Evolutionary conservation across 164 flowering plant species (phyloP), one percentile per base, ranked within the genome.

Genomic region (Berberis vulgaris): DNA sequence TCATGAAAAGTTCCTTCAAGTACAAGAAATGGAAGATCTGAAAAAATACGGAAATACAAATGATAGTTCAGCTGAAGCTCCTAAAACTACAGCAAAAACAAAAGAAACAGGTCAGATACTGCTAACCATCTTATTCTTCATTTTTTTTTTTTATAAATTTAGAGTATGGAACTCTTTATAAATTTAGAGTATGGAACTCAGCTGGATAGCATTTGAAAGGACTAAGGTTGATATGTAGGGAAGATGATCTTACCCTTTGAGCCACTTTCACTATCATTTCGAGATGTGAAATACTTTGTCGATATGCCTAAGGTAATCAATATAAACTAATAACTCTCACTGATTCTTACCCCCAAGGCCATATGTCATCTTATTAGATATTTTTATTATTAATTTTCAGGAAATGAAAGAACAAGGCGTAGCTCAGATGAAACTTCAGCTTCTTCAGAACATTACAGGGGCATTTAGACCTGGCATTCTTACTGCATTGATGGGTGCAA

Each of bases 391-490:
- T 7, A 42, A 10, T 38, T 40, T 57, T 39, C 1, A 67, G 69
- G 69, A 59, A 59, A 67, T 67, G 69, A 65, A 41, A 57, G 43
- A 57, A 40, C 43, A 59, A 41, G 81, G 81, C 11, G 64, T 73
- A 47, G 42, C 61, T 1, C 46, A 62, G 11, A 73, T 71, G 45
- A 78, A 41, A 50, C 73, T 77, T 3, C 82, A 76, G 11, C 77
- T 81, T n/a, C 82, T 81, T 56, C 58, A 42, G 3, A 77, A 78
- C 60, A 69, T 81, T 13, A 78, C 79, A n/a, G 84, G 84, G 4
- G 70, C 78, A 41, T 76, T 81, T 57, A 72, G 75, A 61, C 84
- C 84, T 56, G 84, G 84, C 54, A 49, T 81, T 54, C 79, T 81
- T 47, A 76, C 80, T 55, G 80, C 84, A 12, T 63, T 78, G 57